Base-by-base conservation (phyloP, 1,139 yeast genomes). In the Kurtzmaniella quercitrusa region DNA sequence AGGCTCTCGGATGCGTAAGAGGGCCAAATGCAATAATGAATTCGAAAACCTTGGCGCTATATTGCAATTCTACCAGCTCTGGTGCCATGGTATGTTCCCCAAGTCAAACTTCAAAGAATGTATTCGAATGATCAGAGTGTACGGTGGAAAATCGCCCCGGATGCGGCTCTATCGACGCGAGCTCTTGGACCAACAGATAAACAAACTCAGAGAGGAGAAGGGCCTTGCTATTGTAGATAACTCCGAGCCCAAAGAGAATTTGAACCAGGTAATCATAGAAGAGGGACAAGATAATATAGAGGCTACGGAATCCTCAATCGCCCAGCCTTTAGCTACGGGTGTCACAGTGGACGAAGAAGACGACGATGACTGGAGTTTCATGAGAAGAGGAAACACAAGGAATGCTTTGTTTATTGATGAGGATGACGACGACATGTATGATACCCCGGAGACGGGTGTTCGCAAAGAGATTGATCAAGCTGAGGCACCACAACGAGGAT, bases 61-160 rank as follows among this genome's bases (percentile, higher is more conserved):
- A 2, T 63, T 87, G 23, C 81, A 77, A 48, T 80, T 79, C 54
- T 88, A 87, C 62, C 95, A 87, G 61, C 60, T 88, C 27, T 88
- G 96, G 96, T 90, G 91, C 23, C 95, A 88, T 59, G 77, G 81
- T 4, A 58, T 88, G 42, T 88, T 77, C 53, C 95, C 96, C 10
- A 82, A 82, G 60, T 90, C 95, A 2, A 82, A 77, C 48, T 86
- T 88, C 52, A 67, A 70, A 44, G 95, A 87, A 57, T 83, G 78
- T 51, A 56, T 70, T 18, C 63, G 58, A 34, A 52, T 73, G 46
- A 47, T 72, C 1, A 49, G 77, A 33, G 52, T 54, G 5, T 63
- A 66, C 44, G 70, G 70, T 2, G 53, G 59, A 16, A 60, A 66
- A 47, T 63, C 73, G 14, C 53, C 67, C 1, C 62, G 61, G 23